Base-by-base conservation (phyloP, 306 rosid species). In the Ochetophila trinervis region DNA sequence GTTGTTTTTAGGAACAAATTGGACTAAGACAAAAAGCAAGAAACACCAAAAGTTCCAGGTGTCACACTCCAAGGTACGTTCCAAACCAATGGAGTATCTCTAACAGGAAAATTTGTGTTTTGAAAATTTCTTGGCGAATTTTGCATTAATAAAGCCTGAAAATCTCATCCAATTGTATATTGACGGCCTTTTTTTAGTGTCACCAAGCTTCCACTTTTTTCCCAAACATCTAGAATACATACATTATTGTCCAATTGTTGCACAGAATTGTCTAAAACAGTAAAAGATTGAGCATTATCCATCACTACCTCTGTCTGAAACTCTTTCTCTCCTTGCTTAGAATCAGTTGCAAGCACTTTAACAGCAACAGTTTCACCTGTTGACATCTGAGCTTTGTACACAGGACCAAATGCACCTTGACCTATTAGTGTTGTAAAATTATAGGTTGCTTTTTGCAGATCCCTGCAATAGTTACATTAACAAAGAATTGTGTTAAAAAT, bases 401-500 rank as follows among this genome's bases (percentile, higher is more conserved):
- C 99, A 68, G 95, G 97, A 75, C 99, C 99, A 70, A 94, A 94
- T 13, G 99, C 97, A 42, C 99, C 99, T 78, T 94, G 96, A 67
- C 99, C 99, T 72, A 94, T 83, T 20, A 86, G 82, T 45, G 99
- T 94, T 52, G 99, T 94, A 70, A 94, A 94, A 69, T 94, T 88
- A 76, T 45, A 67, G 9, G 99, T 94, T n/a, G 91, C 99, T 62
- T 90, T 94, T 68, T 86, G 99, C 84, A 94, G 78, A 76, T 94
- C 99, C 96, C 99, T 94, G 78, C 37, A 74, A 51, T 50, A 20
- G 35, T 24, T 47, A 35, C 44, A 76, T 45, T 14, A 17, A 11
- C 20, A 79, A 62, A 17, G 16, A 40, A 56, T 60, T 11, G 15
- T 22, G 49, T 68, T 58, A 64, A 20, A 49, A 44, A 1, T 57